Evolutionary conservation across 331 rosid species (phyloP).

Genomic region (Malus hybrid): DNA sequence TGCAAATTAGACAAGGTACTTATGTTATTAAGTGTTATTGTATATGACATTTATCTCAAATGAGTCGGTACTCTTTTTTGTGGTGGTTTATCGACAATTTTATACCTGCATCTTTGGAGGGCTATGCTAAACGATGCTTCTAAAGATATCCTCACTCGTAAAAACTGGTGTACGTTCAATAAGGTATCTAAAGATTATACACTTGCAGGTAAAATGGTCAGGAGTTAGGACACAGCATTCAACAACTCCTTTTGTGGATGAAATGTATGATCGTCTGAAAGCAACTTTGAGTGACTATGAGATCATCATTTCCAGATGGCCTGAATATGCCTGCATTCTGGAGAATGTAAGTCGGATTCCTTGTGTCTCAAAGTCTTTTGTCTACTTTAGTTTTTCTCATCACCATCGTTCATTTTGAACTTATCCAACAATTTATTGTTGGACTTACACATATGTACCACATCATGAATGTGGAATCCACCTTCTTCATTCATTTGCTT

Average conservation of each 20-base stretch:
- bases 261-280: constrained; percentile 86
- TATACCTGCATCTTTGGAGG: neutral
- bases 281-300: constrained; percentile 84
- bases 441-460: neutral
- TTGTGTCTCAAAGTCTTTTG: neutral
- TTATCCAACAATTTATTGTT: neutral
- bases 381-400: neutral
- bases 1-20: constrained; percentile 93
- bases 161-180: neutral
- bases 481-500: neutral
- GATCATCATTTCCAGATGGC: constrained; percentile 97
- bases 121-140: neutral
- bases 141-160: neutral
- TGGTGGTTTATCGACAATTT: neutral
- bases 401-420: neutral
- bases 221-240: constrained; percentile 92
- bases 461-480: neutral
- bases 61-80: neutral
- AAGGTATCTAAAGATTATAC: constrained; percentile 17
- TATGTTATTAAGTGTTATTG: neutral
- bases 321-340: constrained; percentile 71
- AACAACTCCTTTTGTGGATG: constrained; percentile 96
- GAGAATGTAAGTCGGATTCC: constrained; percentile 63
- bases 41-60: neutral
- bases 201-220: constrained; percentile 93